These are phyloP conservation scores for Ganoderma sinense DNA, from an alignment of 1,284 basidiomycete species.

Conservation along the genomic window DNA sequence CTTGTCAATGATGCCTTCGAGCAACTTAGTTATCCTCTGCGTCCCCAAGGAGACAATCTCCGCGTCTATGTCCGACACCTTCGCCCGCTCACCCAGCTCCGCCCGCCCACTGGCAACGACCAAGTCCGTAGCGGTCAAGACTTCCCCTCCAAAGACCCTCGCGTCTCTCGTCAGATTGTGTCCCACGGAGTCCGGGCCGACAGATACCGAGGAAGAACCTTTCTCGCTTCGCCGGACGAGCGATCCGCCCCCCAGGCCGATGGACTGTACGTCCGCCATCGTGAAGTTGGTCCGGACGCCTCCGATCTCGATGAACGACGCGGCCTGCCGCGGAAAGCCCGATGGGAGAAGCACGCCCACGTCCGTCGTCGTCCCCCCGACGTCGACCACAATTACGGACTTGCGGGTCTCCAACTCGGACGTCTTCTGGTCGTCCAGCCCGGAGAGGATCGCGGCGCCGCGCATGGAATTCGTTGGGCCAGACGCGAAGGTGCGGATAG, in stretches of 20 bases:
- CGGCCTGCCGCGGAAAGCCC: conserved; percentile 59
- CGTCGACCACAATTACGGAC: conserved; percentile 61
- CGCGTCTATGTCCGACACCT: conserved; percentile 41
- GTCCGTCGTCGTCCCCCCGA: conserved; percentile 65
- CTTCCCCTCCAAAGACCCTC: conserved; percentile 56
- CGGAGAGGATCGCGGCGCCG: conserved; percentile 62
- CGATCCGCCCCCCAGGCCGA: conserved; percentile 65
- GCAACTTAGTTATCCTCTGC: conserved; percentile 52
- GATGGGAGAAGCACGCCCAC: conserved; percentile 58
- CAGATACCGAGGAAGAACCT: conserved; percentile 43
- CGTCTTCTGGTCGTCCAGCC: conserved; percentile 45
- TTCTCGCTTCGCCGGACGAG: conserved; percentile 44
- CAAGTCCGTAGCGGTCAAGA: conserved; percentile 62
- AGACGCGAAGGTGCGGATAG: conserved; percentile 68
- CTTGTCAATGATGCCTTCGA: conserved; percentile 52
- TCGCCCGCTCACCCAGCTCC: conserved; percentile 46
- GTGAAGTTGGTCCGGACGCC: conserved; percentile 54
- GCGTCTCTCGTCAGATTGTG: conserved; percentile 56
- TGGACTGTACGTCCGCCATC: conserved; percentile 58
- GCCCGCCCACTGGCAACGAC: conserved; percentile 47
- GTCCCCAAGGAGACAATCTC: conserved; percentile 43
- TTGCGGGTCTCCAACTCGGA: conserved; percentile 36
- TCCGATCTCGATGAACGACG: conserved; percentile 53
- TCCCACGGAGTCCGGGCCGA: conserved; percentile 67
- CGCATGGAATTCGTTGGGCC: conserved; percentile 71